These are phyloP conservation scores for Lentinus tigrinus DNA, from an alignment of 768 basidiomycete species.

Conservation along the genomic window DNA sequence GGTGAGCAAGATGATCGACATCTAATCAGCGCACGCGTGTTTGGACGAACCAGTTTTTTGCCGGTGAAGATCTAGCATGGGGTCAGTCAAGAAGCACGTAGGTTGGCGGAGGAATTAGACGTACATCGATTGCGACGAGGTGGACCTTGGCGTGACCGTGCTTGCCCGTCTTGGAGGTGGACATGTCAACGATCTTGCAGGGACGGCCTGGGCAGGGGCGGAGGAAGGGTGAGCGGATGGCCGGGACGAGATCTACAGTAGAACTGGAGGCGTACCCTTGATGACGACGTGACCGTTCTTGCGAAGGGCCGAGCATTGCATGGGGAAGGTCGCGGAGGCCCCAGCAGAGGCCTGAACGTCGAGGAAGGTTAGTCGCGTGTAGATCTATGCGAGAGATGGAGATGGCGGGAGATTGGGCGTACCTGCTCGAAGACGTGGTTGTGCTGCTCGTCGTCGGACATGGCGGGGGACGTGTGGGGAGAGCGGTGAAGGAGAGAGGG, in stretches of 20 bases:
- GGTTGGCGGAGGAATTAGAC: no score
- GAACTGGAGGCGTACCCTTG: slow-evolving; percentile 52
- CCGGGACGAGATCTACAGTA: neutral
- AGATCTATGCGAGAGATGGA: slow-evolving; percentile 9
- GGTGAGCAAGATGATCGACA: neutral
- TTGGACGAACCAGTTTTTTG: slow-evolving; percentile 82
- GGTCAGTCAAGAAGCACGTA: no score
- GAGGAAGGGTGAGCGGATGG: neutral
- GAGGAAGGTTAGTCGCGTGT: slow-evolving; percentile 11
- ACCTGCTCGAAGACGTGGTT: slow-evolving; percentile 87
- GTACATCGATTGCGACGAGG: slow-evolving; percentile 92
- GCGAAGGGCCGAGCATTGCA: slow-evolving; percentile 96
- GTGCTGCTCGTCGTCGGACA: slow-evolving; percentile 90
- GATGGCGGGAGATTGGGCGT: no score
- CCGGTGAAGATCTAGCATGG: slow-evolving; percentile 88
- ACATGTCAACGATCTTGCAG: slow-evolving; percentile 99
- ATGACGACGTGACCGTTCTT: slow-evolving; percentile 95
- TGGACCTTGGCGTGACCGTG: slow-evolving; percentile 99
- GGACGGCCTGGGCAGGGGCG: slow-evolving; percentile 59
- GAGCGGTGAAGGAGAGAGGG: slow-evolving; percentile 27
- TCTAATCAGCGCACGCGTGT: slow-evolving; percentile 6
- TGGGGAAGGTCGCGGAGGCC: slow-evolving; percentile 78
- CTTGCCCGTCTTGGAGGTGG: slow-evolving; percentile 99
- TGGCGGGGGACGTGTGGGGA: slow-evolving; percentile 39
- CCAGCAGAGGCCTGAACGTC: slow-evolving; percentile 59